Conservation (phyloP, 345 rosid species). For the Garcia nutans region DNA sequence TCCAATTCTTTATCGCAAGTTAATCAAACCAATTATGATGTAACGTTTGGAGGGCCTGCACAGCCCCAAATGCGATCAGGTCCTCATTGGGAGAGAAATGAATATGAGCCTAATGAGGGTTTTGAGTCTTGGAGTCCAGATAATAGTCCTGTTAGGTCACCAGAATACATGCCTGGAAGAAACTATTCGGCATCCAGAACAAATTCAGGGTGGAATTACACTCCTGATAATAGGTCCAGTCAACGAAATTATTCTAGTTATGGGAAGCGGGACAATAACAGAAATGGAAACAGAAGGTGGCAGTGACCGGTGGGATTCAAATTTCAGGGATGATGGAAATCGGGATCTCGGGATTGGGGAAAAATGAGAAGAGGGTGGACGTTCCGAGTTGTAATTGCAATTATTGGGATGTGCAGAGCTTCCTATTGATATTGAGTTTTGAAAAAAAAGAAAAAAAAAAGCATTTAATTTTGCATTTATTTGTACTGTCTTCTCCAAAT, state of each 20-base stretch:
- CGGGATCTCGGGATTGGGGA: neutral
- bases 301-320: conserved; percentile 29
- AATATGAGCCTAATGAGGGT: conserved; percentile 37
- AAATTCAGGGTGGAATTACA: conserved; percentile 27
- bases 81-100: conserved; percentile 40
- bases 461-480: neutral
- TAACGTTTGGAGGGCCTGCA: conserved; percentile 27
- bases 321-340: neutral
- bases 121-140: conserved; percentile 93
- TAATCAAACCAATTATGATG: conserved; percentile 35
- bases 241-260: conserved; percentile 43
- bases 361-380: neutral
- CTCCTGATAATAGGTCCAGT: conserved; percentile 44
- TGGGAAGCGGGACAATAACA: conserved; percentile 43
- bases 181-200: conserved; percentile 27
- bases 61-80: conserved; percentile 37
- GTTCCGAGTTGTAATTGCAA: conserved; percentile 12
- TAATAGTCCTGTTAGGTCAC: conserved; percentile 56
- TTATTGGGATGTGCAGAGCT: conserved; percentile 13
- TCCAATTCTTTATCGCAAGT: conserved; percentile 38
- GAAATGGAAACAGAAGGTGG: conserved; percentile 53
- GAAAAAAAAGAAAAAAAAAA: neutral
- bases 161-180: conserved; percentile 38
- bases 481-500: neutral
- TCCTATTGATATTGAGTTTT: conserved; percentile 22